These are phyloP conservation scores for Cudoniella acicularis DNA, from an alignment of 495 filamentous ascomycete species.

Conservation along the genomic window DNA sequence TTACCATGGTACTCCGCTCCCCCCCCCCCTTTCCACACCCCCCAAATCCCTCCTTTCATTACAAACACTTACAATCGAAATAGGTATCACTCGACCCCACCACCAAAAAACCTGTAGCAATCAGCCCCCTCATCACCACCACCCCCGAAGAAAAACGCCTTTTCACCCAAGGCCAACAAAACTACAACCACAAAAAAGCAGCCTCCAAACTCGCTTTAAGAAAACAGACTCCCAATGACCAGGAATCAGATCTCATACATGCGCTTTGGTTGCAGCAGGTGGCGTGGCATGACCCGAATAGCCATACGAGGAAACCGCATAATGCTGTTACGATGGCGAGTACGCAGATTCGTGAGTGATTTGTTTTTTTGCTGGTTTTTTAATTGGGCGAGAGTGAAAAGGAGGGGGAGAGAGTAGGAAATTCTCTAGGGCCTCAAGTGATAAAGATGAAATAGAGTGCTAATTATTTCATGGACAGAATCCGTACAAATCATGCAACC, in stretches of 20 bases:
- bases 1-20: conserved; percentile 62
- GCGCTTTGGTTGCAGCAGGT: conserved; percentile 73
- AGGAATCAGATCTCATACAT: conserved; percentile 76
- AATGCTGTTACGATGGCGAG: conserved; percentile 65
- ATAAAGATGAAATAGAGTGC: no score
- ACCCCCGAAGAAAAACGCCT: conserved; percentile 68
- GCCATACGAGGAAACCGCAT: conserved; percentile 49
- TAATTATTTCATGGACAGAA: no score
- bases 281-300: conserved; percentile 64
- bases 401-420: no score
- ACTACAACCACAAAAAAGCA: conserved; percentile 71
- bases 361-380: no score
- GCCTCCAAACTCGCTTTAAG: conserved; percentile 59
- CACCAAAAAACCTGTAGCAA: conserved; percentile 60
- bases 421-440: no score
- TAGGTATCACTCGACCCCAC: conserved; percentile 65
- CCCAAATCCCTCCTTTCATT: no score
- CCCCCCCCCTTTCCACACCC: not conserved
- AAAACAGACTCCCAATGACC: conserved; percentile 69
- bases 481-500: conserved; percentile 84
- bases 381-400: no score
- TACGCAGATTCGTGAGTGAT: conserved; percentile 62
- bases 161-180: conserved; percentile 66
- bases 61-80: no score
- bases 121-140: conserved; percentile 55